Conservation (phyloP, 2,329 filamentous ascomycete genomes). For the Trichoderma koningii region DNA sequence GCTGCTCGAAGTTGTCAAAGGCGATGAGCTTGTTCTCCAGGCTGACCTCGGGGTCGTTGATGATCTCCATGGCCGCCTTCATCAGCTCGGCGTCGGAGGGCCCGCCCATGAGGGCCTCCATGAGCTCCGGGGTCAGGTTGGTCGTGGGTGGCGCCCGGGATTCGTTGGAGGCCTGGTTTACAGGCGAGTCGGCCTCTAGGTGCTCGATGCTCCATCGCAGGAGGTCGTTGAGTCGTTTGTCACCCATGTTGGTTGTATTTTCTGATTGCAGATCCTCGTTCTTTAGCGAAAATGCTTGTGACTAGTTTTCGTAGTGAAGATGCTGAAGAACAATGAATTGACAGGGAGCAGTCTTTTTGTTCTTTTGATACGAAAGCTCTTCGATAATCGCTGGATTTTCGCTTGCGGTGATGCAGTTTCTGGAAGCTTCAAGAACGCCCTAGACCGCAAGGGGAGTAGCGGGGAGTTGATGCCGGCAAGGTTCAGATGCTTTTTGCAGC, state of each 20-base stretch:
- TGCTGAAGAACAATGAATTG: slow-evolving; percentile 2
- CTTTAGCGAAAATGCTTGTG: slow-evolving; percentile 29
- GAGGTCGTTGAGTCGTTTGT: slow-evolving; percentile 69
- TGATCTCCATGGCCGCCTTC: slow-evolving; percentile 77
- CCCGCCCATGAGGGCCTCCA: slow-evolving; percentile 77
- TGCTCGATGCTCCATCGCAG: slow-evolving; percentile 73
- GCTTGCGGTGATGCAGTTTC: slow-evolving; percentile 39
- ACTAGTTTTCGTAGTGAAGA: background rate
- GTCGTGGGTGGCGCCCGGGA: slow-evolving; percentile 39
- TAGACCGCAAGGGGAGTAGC: slow-evolving; percentile 36
- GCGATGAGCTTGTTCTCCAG: slow-evolving; percentile 78
- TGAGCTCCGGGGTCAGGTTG: slow-evolving; percentile 66
- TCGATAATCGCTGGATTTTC: slow-evolving; percentile 9
- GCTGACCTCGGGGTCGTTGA: slow-evolving; percentile 64
- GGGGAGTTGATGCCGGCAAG: background rate
- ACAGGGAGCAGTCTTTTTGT: background rate
- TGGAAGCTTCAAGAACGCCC: slow-evolving; percentile 47
- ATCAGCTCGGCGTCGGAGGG: slow-evolving; percentile 91
- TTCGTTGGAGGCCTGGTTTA: slow-evolving; percentile 35
- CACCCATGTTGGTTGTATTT: slow-evolving; percentile 39
- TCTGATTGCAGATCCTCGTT: slow-evolving; percentile 29
- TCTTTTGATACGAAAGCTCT: slow-evolving; percentile 1
- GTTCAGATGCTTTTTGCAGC: background rate
- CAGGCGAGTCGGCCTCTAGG: slow-evolving; percentile 39
- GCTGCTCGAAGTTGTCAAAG: slow-evolving; percentile 93